Base-by-base conservation (phyloP, 768 basidiomycete species). In the Tylopilus balloui region DNA sequence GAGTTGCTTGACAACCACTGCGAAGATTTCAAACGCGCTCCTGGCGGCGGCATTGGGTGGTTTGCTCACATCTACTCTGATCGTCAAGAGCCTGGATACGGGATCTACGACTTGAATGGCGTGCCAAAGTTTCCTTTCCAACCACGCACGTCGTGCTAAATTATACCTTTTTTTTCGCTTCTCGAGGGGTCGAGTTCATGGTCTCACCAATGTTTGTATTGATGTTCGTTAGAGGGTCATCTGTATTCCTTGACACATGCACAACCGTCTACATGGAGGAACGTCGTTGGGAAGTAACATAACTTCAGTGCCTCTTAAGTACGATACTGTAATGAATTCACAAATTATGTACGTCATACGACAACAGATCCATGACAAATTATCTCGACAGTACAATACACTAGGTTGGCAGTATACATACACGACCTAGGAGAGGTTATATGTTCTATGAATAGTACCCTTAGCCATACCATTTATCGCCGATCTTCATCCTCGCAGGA, bases 61-160 rank as follows among this genome's bases (percentile, higher is more conserved):
- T 90, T 90, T 57, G 84, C 84, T 19, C 88, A 89, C 61, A 81
- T 88, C 44, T 88, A 88, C 59, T 80, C 81, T 2, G 88, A 88
- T 58, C 51, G 65, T 51, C 75, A 80, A 64, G 75, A 75, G 42
- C 79, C 81, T 15, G 86, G 86, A 11, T 89, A 89, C 57, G 87
- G 86, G 6, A 77, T 88, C 45, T 84, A 84, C 57, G 66, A 75
- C 27, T 53, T 36, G 1, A 64, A 69, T 27, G 79, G 80, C 17
- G 58, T 62, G 19, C 54, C 74, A 52, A 87, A 88, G 67, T 85
- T 88, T 60, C 66, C 71, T 4, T 87, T 88, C 61, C 68, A 65
- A n/a, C 84, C 85, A 1, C 76, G 73, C 48, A 84, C 80, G 6
- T 71, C 72, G 6, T 86, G 84, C 63, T 87, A 67, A 52, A 17